Evolutionary conservation across 2,329 filamentous ascomycete genomes (phyloP), one percentile per base, ranked within the genome.

Genomic region (Passalora sequoiae): DNA sequence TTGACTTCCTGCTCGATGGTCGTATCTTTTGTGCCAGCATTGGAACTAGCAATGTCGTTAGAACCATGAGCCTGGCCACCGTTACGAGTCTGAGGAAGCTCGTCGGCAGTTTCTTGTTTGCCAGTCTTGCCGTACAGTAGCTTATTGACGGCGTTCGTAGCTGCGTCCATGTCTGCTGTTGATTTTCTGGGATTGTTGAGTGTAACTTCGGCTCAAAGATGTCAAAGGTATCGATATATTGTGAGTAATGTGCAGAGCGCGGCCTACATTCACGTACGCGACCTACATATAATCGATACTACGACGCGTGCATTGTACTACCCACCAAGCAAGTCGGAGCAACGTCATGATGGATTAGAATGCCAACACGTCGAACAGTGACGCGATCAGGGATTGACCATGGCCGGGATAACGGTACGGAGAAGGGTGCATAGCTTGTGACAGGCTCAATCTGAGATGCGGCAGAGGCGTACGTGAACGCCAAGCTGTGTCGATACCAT

Each of bases 1-100:
- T 76, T 73, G 30, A 84, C 74, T 6, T 73, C 74, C 64, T 86
- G 79, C 49, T 86, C 77, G 3, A 87, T 79, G 10, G 77, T 81
- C n/a, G 83, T 86, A 57, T 83, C 78, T 55, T 84, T 75, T 51
- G 84, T 76, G 44, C 81, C 81, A 44, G 77, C 69, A 55, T 75
- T 74, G 60, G 29, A 32, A 22, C 33, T 36, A 24, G 8, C 17
- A 16, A 24, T n/a, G n/a, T 36, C 33, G 33, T 36, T 24, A 36
- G 33, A 12, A 19, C 30, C 16, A 19, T 33, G 16, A 33, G 30
- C 16, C 16, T 21, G 16, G 13, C 7, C 20, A 24, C 15, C 15
- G 17, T 22, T 24, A 36, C 10, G 33, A 10, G 9, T 17, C 20
- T n/a, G 15, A 21, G n/a, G 31, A 8, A 13, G 17, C 4, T 13